Evolutionary conservation across 495 filamentous ascomycete species (phyloP).

Genomic region (Penicillium chermesinum): DNA sequence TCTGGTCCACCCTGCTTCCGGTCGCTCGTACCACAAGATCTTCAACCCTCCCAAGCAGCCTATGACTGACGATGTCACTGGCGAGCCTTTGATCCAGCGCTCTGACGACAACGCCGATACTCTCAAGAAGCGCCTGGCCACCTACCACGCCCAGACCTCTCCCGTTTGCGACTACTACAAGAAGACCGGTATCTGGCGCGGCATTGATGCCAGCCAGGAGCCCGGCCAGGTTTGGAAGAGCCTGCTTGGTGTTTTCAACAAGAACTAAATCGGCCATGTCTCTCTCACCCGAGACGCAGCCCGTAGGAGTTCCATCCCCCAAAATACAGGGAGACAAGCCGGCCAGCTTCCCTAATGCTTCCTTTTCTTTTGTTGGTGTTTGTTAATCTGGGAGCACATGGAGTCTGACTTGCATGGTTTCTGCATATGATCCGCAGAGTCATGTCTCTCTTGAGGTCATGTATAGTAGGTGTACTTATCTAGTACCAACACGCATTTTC

Average conservation of each 20-base stretch:
- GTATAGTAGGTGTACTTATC: constrained; percentile 30
- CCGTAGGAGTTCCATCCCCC: neutral
- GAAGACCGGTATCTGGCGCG: constrained; percentile 93
- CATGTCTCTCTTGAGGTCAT: constrained; percentile 17
- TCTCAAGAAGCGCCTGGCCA: constrained; percentile 86
- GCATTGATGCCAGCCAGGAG: constrained; percentile 93
- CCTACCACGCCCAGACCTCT: constrained; percentile 89
- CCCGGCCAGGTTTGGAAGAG: constrained; percentile 94
- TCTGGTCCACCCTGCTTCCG: constrained; percentile 89
- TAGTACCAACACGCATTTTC: constrained; percentile 14
- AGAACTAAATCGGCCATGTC: constrained; percentile 32
- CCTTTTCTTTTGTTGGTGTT: constrained; percentile 18
- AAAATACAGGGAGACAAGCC: constrained; percentile 7
- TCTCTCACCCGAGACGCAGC: constrained; percentile 2
- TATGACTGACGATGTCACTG: constrained; percentile 96
- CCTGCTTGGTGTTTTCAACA: constrained; percentile 78
- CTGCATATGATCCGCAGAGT: constrained; percentile 24
- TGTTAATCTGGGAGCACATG: constrained; percentile 8
- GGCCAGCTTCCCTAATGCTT: constrained; percentile 10
- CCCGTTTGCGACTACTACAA: constrained; percentile 95
- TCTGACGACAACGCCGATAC: constrained; percentile 97
- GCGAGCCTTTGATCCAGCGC: constrained; percentile 93
- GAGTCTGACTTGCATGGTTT: constrained; percentile 14
- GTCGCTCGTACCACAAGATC: constrained; percentile 92
- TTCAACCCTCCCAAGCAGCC: constrained; percentile 95